Evolutionary conservation across 257 asterid genomes (phyloP), one percentile per base, ranked within the genome.

Genomic region (Nicotiana attenuata): DNA sequence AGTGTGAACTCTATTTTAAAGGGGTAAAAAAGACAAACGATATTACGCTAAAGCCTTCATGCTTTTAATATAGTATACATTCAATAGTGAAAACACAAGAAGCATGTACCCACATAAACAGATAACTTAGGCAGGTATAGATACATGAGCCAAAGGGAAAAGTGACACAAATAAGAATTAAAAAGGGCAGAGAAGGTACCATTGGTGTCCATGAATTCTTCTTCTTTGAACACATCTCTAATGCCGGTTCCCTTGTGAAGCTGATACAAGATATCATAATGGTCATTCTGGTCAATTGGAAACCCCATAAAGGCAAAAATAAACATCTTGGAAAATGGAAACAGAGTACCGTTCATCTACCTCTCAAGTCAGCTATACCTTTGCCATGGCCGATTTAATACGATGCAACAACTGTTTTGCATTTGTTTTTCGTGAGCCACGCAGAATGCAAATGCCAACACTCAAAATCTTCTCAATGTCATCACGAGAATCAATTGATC

Each of bases 191-290:
- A 84, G 45, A 47, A 17, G 31, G 65, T 87, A 90, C 94, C 96
- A 28, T 84, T 65, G 59, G 61, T 52, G 38, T 41, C 85, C 45
- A 83, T 78, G 52, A 53, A 80, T 83, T 86, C 89, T 82, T 87
- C 93, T 84, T 78, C 84, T 81, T 87, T 88, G 97, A 88, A 87
- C 65, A 90, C 66, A 80, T 89, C 94, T 75, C 85, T 85, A 78
- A 84, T 71, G 85, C 45, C n/a, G 68, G 86, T 79, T 80, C 92
- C 97, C 76, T 82, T 85, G 82, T 89, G 90, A 81, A 94, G 90
- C 98, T 94, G 94, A 73, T 81, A 81, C 55, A 84, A 75, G 63
- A 56, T 77, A 88, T 76, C 80, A 86, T 57, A 87, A 77, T 64
- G 82, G 81, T 85, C 82, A 84, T 63, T 69, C 77, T 24, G 59